phyloP scores from a whole-genome alignment of 1,284 basidiomycete genomes.

The Anthracocystis panici-leucophaei region DNA sequence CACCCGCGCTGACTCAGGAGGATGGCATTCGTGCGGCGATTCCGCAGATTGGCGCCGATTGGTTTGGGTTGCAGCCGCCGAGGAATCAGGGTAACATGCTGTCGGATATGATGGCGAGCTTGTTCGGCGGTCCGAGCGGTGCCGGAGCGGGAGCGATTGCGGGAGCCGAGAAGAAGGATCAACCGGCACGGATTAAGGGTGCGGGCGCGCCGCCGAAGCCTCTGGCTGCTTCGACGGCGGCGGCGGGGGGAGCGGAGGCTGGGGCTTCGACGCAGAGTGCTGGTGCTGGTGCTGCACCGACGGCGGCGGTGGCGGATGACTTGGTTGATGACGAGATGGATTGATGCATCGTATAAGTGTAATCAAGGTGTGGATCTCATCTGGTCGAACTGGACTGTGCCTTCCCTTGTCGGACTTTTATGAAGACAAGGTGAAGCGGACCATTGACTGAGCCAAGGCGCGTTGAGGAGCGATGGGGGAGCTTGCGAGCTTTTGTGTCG shows the following conservation, averaged over 20 bases:
- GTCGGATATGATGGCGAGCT: slow-evolving; percentile 57
- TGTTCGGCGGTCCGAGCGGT: slow-evolving; percentile 40
- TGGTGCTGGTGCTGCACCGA: neutral
- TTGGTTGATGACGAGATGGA: slow-evolving; percentile 55
- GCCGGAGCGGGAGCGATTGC: neutral
- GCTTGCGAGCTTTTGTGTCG: too few relatives aligned
- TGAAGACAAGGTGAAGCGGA: too few relatives aligned
- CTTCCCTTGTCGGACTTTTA: too few relatives aligned
- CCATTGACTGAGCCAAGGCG: too few relatives aligned
- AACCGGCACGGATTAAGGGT: slow-evolving; percentile 17
- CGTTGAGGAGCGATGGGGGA: too few relatives aligned
- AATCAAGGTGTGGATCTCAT: too few relatives aligned
- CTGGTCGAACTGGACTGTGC: too few relatives aligned
- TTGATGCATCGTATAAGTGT: neutral
- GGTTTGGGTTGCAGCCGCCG: slow-evolving; percentile 50
- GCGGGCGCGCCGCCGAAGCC: slow-evolving; percentile 17
- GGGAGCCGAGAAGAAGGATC: slow-evolving; percentile 15
- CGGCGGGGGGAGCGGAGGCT: neutral
- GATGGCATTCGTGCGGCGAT: slow-evolving; percentile 34
- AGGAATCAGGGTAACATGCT: slow-evolving; percentile 50
- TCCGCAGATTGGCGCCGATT: slow-evolving; percentile 38
- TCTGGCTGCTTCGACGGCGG: slow-evolving; percentile 1
- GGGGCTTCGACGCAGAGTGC: neutral
- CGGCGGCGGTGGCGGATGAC: slow-evolving; percentile 32
- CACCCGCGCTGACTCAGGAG: slow-evolving; percentile 41